These are phyloP conservation scores for Apiospora aurea DNA, from an alignment of 2,329 filamentous ascomycete species.

Conservation along the genomic window DNA sequence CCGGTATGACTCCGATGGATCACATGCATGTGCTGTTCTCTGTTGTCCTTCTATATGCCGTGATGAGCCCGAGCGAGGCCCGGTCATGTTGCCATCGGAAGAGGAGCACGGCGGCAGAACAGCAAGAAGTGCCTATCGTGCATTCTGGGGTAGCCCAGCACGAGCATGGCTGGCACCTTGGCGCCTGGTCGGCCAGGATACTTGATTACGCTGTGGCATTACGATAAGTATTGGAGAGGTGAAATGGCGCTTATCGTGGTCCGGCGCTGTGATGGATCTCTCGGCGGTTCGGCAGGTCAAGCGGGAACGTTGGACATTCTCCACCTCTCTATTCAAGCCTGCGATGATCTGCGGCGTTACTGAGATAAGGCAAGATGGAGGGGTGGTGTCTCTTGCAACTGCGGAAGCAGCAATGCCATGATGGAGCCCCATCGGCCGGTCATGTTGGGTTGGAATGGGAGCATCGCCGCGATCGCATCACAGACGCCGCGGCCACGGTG, in stretches of 20 bases:
- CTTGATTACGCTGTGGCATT: not conserved
- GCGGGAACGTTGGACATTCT: not conserved
- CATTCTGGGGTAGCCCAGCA: conserved; percentile 6
- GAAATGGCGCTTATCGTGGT: not conserved
- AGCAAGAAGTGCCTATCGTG: conserved; percentile 6
- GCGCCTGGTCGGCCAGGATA: not conserved
- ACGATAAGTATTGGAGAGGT: not conserved
- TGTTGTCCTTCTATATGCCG: not conserved
- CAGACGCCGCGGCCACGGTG: not conserved
- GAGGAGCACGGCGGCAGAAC: not conserved
- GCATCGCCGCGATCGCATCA: conserved; percentile 9
- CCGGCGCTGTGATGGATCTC: not conserved
- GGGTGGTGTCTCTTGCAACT: not conserved
- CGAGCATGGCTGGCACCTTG: not conserved
- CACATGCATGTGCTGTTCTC: not conserved
- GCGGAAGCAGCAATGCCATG: not conserved
- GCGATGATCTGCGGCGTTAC: not conserved
- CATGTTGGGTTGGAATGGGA: not conserved
- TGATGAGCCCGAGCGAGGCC: not conserved
- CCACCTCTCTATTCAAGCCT: not conserved
- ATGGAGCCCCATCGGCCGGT: not conserved
- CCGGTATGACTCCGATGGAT: not conserved
- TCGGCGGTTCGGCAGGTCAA: conserved; percentile 13
- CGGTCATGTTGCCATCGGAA: not conserved
- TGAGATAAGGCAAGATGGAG: not conserved